phyloP scores from a whole-genome alignment of 768 basidiomycete species.

The Serendipita vermifera region DNA sequence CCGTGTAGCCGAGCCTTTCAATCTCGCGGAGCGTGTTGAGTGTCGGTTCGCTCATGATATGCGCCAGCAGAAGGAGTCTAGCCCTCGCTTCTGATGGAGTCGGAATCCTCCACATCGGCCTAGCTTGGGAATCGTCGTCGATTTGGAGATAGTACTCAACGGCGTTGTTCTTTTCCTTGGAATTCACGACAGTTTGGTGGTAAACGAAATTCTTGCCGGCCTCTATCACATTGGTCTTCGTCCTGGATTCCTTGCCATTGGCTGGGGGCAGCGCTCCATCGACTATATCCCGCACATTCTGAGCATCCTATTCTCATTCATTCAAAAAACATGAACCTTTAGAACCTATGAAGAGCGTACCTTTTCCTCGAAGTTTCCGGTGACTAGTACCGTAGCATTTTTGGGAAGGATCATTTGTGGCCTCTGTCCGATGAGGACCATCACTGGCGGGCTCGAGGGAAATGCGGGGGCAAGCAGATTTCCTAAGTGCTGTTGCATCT shows the following conservation, averaged over 20 bases:
- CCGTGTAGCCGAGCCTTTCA: conserved; percentile 92
- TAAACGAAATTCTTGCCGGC: conserved; percentile 58
- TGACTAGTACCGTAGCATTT: conserved; percentile 57
- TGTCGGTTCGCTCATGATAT: conserved; percentile 77
- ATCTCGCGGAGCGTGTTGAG: conserved; percentile 86
- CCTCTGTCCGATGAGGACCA: too few relatives aligned
- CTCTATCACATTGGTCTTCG: conserved; percentile 42
- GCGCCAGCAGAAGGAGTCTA: conserved; percentile 54
- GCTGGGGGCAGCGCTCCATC: too few relatives aligned
- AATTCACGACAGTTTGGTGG: conserved; percentile 57
- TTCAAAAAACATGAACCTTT: not conserved
- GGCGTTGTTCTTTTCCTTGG: conserved; percentile 75
- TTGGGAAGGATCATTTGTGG: too few relatives aligned
- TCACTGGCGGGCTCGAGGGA: too few relatives aligned
- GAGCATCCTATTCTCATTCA: conserved; percentile 63
- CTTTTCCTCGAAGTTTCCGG: conserved; percentile 77
- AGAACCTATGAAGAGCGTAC: conserved; percentile 37
- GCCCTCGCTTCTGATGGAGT: conserved; percentile 47
- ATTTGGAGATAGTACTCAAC: conserved; percentile 77
- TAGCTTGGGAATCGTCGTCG: conserved; percentile 47
- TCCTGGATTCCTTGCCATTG: too few relatives aligned
- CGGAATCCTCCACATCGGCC: too few relatives aligned
- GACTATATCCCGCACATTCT: conserved; percentile 52
- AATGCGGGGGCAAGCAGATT: too few relatives aligned
- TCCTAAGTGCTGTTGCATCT: too few relatives aligned